These are phyloP conservation scores for Emericellopsis cladophorae DNA, from an alignment of 2,329 filamentous ascomycete genomes.

Conservation along the genomic window DNA sequence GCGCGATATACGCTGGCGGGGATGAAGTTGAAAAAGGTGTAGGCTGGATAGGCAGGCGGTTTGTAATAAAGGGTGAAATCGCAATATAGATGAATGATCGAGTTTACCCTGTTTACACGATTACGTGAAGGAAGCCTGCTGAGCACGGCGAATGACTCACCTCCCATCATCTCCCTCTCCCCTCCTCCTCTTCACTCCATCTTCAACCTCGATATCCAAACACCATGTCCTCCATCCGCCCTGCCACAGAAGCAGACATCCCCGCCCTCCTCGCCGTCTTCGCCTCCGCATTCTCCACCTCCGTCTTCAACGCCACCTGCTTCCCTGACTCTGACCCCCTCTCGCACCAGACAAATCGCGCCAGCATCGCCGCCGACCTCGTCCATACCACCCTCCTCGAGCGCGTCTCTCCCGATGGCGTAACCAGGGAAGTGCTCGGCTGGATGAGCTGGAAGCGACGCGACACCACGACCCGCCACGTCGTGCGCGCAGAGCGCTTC, in stretches of 20 bases:
- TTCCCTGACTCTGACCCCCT: slow-evolving; percentile 12
- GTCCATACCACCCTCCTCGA: slow-evolving; percentile 17
- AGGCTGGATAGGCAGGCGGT: neutral
- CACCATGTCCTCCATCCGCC: slow-evolving; percentile 10
- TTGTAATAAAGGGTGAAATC: neutral
- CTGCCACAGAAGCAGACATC: slow-evolving; percentile 20
- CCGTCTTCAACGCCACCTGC: slow-evolving; percentile 17
- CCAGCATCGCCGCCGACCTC: slow-evolving; percentile 10
- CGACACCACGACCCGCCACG: slow-evolving; percentile 6
- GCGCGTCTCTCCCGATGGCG: slow-evolving; percentile 4
- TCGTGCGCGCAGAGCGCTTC: slow-evolving; percentile 11
- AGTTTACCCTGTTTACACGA: neutral
- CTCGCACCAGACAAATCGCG: slow-evolving; percentile 7
- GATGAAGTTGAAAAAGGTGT: slow-evolving; percentile 19
- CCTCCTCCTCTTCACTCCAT: no score
- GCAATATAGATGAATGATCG: neutral
- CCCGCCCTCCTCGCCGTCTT: slow-evolving; percentile 15
- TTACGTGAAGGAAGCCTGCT: neutral
- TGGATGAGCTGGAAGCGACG: slow-evolving; percentile 21
- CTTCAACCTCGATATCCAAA: neutral
- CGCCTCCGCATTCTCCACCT: slow-evolving; percentile 15
- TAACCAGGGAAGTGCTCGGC: slow-evolving; percentile 10
- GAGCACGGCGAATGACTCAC: neutral
- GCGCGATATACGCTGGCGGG: slow-evolving; percentile 22
- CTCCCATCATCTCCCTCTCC: no score